Conservation (phyloP, 2,329 filamentous ascomycete genomes). For the Thermothelomyces thermophilus region DNA sequence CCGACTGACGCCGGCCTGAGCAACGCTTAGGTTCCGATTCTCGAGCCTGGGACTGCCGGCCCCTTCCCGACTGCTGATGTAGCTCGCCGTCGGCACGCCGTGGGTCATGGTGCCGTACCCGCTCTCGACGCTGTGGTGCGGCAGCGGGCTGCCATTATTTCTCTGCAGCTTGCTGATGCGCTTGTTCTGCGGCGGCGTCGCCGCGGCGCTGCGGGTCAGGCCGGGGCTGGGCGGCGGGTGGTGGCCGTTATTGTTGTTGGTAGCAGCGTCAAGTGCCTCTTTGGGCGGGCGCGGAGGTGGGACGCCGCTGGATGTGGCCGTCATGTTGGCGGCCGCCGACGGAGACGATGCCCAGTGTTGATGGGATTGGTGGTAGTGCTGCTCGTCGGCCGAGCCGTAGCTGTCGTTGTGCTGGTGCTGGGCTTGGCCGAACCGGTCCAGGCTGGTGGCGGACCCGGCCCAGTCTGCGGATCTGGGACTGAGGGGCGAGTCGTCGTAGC, state of each 20-base stretch:
- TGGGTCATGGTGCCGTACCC: slow-evolving; percentile 42
- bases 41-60: slow-evolving; percentile 45
- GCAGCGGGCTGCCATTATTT: slow-evolving; percentile 41
- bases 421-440: slow-evolving; percentile 43
- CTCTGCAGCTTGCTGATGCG: slow-evolving; percentile 48
- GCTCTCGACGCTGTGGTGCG: slow-evolving; percentile 50
- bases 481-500: slow-evolving; percentile 56
- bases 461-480: slow-evolving; percentile 57
- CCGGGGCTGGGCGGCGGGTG: slow-evolving; percentile 20
- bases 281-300: slow-evolving; percentile 55
- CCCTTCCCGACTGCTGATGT: slow-evolving; percentile 27
- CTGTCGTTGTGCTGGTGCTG: slow-evolving; percentile 42
- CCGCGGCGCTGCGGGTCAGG: slow-evolving; percentile 30
- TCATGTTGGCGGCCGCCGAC: slow-evolving; percentile 26
- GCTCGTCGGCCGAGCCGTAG: slow-evolving; percentile 32
- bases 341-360: slow-evolving; percentile 44
- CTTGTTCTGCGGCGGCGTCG: slow-evolving; percentile 40
- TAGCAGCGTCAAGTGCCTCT: slow-evolving; percentile 44
- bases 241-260: slow-evolving; percentile 10
- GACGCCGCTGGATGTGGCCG: slow-evolving; percentile 26
- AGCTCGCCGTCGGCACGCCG: slow-evolving; percentile 38
- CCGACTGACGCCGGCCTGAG: slow-evolving; percentile 41
- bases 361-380: slow-evolving; percentile 28
- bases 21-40: slow-evolving; percentile 51
- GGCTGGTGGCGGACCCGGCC: slow-evolving; percentile 54